Base-by-base conservation (phyloP, 2,329 filamentous ascomycete species). In the Sarocladium kiliense region DNA sequence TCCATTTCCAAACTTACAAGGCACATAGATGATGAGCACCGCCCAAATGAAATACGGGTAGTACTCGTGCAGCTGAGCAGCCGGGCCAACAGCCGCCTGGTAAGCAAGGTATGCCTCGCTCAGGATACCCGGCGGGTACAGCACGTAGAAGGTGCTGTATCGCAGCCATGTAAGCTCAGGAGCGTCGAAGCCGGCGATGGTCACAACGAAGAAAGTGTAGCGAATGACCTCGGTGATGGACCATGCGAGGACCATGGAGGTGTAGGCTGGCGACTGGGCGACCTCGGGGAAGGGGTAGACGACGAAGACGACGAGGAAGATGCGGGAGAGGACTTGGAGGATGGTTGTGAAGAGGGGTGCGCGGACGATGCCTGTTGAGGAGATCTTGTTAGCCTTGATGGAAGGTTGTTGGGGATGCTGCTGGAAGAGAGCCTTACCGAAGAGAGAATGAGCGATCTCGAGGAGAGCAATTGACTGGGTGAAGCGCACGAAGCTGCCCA, bases 121-220 rank as follows among this genome's bases (percentile, higher is more conserved):
- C 39, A 81, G 78, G 66, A 97, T 97, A 41, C 94, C 94, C 57
- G 97, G 69, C 1, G 94, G 94, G 73, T 99, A 99, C 21, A 99
- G 81, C 36, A 97, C 75, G 64, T 90, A 91, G 74, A 99, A 99
- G 7, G 89, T 91, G 71, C 95, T 96, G 73, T 97, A 92, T 63
- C 91, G 80, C 71, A 95, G 75, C 88, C 91, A 96, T 36, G 84
- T 84, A 67, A 96, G 79, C 57, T 79, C 75, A 1, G 65, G 68
- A 0, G 91, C 89, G 27, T 88, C 82, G 57, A 73, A 67, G 26
- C 82, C 78, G 41, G 34, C 74, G 30, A 94, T 80, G 63, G 84
- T 85, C 64, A 91, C 79, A 34, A 89, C 88, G 69, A 97, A 97
- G 79, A 89, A 99, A 49, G 84, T 82, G 79, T 99, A 99, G 55